Evolutionary conservation across 768 basidiomycete species (phyloP).

Genomic region (Lactarius evosmus): DNA sequence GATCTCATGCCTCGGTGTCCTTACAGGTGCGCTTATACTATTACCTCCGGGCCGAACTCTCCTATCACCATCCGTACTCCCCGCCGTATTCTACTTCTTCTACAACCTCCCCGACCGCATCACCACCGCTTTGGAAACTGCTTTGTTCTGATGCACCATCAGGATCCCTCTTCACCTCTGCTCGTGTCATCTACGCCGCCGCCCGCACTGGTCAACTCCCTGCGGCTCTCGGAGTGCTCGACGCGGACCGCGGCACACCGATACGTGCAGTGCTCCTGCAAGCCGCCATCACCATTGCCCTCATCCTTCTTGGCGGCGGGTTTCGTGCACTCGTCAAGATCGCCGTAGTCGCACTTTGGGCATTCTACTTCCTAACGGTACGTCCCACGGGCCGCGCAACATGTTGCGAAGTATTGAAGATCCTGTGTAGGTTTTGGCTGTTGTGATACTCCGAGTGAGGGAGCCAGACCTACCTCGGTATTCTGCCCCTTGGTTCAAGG

Average conservation of each 20-base stretch:
- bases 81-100: neutral
- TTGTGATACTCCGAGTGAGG: constrained; percentile 11
- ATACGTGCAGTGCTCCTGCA: constrained; percentile 8
- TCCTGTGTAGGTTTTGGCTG: constrained; percentile 6
- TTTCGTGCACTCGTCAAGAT: constrained; percentile 13
- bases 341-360: constrained; percentile 13
- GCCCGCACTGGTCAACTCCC: constrained; percentile 11
- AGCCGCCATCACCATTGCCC: neutral
- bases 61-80: neutral
- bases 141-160: neutral
- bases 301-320: constrained; percentile 11
- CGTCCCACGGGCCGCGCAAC: neutral
- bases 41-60: too few relatives aligned
- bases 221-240: constrained; percentile 4
- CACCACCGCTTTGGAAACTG: neutral
- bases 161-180: constrained; percentile 13
- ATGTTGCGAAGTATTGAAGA: neutral
- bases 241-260: constrained; percentile 3
- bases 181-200: constrained; percentile 13
- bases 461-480: constrained; percentile 15
- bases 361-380: constrained; percentile 15
- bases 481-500: neutral
- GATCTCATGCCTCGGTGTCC: constrained; percentile 10
- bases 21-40: constrained; percentile 6
- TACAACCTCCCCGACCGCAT: neutral